Base-by-base conservation (phyloP, 1,139 yeast genomes). In the Nakaseomyces delphensis region DNA sequence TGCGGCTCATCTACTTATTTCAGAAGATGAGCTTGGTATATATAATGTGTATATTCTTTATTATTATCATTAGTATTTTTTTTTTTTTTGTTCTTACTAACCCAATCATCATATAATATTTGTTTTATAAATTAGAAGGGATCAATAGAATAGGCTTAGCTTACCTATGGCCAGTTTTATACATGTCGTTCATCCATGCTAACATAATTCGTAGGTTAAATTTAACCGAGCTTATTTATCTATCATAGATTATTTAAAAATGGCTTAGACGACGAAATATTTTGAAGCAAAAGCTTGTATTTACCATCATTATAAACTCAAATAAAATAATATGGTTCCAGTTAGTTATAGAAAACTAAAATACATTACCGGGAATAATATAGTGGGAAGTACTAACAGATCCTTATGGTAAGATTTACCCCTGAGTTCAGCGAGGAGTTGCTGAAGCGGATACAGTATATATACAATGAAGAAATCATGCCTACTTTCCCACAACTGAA, bases 1-100 rank as follows among this genome's bases (percentile, higher is more conserved):
- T 74, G 86, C 70, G 78, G 81, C 39, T 70, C 81, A 9, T 81
- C 95, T 2, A 73, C 75, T 15, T 85, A 81, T 63, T 91, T 87
- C 64, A 78, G 71, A 48, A 76, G 91, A 10, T 25, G 28, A 25
- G 13, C n/a, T 25, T 7, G n/a, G n/a, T n/a, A n/a, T n/a, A n/a
- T n/a, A n/a, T n/a, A n/a, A n/a, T n/a, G n/a, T 25, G n/a, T 25
- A 21, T 21, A 21, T 25, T 10, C 28, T 10, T 8, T n/a, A 5
- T 9, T 25, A 25, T 25, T 25, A 4, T 10, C 9, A 21, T 21
- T 21, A 6, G 24, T 21, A n/a, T n/a, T 9, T 21, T 21, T 21
- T 21, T 21, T 9, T 21, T 21, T 4, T 14, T 14, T 29, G 19
- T 29, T 7, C n/a, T 10, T 4, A 13, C n/a, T 27, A 13, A 27